Evolutionary conservation across 371 early-diverging fungal species (phyloP), one percentile per base, ranked within the genome.

Genomic region (Sanchytrium tribonematis): DNA sequence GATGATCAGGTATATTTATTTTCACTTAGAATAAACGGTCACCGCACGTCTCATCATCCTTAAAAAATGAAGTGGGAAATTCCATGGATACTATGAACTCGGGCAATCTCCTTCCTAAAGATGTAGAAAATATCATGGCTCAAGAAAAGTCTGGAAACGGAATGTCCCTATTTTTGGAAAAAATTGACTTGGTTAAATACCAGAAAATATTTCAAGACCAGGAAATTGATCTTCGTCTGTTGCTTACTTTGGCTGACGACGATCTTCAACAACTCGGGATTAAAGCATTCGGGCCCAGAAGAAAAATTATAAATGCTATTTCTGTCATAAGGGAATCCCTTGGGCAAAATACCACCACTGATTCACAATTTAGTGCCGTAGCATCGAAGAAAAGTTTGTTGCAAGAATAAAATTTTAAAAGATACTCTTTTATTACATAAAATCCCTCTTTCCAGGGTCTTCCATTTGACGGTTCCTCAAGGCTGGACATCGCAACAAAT

Each of bases 261-360:
- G 80, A 81, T 68, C 69, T 81, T 31, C 73, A 72, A 31, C 76
- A 79, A 66, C 31, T 78, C 0, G 81, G 81, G 28, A 74, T 81
- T 17, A 74, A 69, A 31, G 71, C 80, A 1, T 75, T 81, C 70
- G 81, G 81, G 16, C 72, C 79, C 17, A 74, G 81, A 12, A 74
- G 74, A 69, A 77, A 75, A 66, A 73, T 81, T 30, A 30, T 79
- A 67, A 68, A 68, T 28, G 78, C 80, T 1, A 77, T 81, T 28
- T 66, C 17, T 16, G 67, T n/a, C n/a, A n/a, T n/a, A n/a, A n/a
- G n/a, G n/a, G n/a, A n/a, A n/a, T n/a, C n/a, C n/a, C n/a, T n/a
- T n/a, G n/a, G n/a, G n/a, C n/a, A n/a, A n/a, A n/a, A n/a, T n/a
- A n/a, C n/a, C n/a, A n/a, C n/a, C n/a, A n/a, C n/a, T n/a, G n/a